A percentile compares a stretch with the other conserved stretches of the same genome.
phyloP scores from a whole-genome alignment of 805 yeast species.

The Monosporozyma servazzii region DNA sequence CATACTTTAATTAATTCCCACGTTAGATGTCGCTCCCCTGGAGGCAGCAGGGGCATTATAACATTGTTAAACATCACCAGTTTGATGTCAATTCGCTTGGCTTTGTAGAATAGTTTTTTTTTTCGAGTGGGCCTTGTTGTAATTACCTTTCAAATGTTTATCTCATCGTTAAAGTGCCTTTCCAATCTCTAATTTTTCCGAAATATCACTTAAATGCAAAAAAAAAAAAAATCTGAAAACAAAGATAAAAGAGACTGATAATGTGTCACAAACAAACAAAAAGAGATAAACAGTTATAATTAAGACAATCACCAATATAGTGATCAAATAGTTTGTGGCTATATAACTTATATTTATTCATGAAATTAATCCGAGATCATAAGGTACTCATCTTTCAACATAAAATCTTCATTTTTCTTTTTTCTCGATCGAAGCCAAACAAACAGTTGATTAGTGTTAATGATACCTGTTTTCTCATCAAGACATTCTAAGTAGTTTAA shows the following conservation, averaged over 20 bases:
- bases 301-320: background rate
- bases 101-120: background rate
- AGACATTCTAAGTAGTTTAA: slow-evolving; percentile 47
- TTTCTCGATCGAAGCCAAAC: background rate
- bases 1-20: slow-evolving; percentile 4
- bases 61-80: background rate
- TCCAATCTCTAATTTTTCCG: background rate
- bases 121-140: background rate
- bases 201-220: background rate
- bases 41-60: background rate
- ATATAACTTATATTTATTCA: background rate
- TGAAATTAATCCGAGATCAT: slow-evolving; percentile 15
- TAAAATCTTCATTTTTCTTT: background rate
- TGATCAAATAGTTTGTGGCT: background rate
- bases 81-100: background rate
- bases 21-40: background rate
- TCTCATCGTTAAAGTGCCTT: background rate
- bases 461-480: slow-evolving; percentile 17
- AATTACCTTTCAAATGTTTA: background rate
- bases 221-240: background rate
- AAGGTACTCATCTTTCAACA: slow-evolving; percentile 18
- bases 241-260: background rate
- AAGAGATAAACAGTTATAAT: background rate
- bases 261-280: background rate
- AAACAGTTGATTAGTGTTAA: slow-evolving; percentile 10